Evolutionary conservation across 768 basidiomycete genomes (phyloP), one percentile per base, ranked within the genome.

Genomic region (Pleurotus sapidus): DNA sequence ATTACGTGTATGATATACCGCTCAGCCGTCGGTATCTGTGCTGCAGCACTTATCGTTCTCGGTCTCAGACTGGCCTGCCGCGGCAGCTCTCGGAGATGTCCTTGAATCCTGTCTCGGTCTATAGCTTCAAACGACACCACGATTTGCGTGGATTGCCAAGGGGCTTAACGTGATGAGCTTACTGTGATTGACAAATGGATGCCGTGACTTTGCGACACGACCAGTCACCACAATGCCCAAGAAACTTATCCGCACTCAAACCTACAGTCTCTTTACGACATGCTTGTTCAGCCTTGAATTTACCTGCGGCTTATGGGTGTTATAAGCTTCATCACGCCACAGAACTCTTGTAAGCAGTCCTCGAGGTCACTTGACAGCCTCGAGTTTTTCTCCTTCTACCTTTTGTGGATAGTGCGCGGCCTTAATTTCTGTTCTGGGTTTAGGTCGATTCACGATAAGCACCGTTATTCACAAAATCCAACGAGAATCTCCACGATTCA

Each of bases 321-420:
- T 30, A 11, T 30, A 30, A 30, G 30, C 30, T 30, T 30, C 30
- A 30, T n/a, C 42, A 53, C 50, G 50, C 50, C 50, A 53, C 50
- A 24, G 11, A 20, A 8, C 37, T 17, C 38, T 53, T 37, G 50
- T 37, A 23, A 14, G n/a, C 38, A 53, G 24, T 8, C 30, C 37
- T n/a, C 17, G 7, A 12, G 37, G 39, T 53, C 51, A 53, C n/a
- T 50, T 50, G 49, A 50, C 27, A 4, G 24, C 7, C 49, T 50
- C 49, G 18, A 50, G 34, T 24, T 15, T 18, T 37, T 15, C 5
- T 25, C 18, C 5, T 18, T 18, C 38, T 53, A 15, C 51, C 51
- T 11, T n/a, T 53, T 39, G 51, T 17, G 50, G 50, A 38, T 53
- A 53, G 50, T 53, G 51, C 51, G 51, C 51, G 4, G 20, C 4